phyloP scores from a whole-genome alignment of 1,284 basidiomycete genomes.

The Peniophora sp. region DNA sequence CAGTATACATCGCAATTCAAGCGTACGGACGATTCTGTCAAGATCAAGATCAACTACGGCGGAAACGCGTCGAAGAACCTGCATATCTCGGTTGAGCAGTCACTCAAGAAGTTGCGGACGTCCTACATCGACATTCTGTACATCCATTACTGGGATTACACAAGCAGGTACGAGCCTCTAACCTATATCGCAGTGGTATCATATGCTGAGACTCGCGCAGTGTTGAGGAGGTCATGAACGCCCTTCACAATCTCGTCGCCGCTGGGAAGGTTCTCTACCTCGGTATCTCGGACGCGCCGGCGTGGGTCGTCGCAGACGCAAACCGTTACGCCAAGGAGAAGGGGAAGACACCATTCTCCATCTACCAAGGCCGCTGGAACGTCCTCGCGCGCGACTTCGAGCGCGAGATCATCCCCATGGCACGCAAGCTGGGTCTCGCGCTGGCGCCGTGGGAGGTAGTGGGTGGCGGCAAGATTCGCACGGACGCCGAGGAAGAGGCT shows the following conservation, averaged over 20 bases:
- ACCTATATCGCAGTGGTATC: no score
- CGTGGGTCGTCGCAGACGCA: constrained; percentile 45
- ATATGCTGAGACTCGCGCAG: no score
- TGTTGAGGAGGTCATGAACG: neutral
- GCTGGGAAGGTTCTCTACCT: neutral
- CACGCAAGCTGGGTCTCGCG: neutral
- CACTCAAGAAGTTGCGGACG: neutral
- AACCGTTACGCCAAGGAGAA: constrained; percentile 44
- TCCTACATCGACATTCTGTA: neutral
- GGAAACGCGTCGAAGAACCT: constrained; percentile 2
- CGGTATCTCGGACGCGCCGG: constrained; percentile 32
- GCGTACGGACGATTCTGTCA: neutral
- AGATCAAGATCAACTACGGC: neutral
- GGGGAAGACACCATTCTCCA: constrained; percentile 42
- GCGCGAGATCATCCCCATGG: constrained; percentile 58
- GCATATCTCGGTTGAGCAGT: constrained; percentile 3
- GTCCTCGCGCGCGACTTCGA: constrained; percentile 44
- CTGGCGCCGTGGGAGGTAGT: neutral
- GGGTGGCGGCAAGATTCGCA: neutral
- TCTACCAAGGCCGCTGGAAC: constrained; percentile 52
- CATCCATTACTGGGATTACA: neutral
- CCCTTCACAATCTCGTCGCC: neutral
- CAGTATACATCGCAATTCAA: neutral
- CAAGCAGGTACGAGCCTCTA: neutral
- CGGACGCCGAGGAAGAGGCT: neutral